phyloP scores from a whole-genome alignment of 331 rosid genomes.

The Quercus lobata region DNA sequence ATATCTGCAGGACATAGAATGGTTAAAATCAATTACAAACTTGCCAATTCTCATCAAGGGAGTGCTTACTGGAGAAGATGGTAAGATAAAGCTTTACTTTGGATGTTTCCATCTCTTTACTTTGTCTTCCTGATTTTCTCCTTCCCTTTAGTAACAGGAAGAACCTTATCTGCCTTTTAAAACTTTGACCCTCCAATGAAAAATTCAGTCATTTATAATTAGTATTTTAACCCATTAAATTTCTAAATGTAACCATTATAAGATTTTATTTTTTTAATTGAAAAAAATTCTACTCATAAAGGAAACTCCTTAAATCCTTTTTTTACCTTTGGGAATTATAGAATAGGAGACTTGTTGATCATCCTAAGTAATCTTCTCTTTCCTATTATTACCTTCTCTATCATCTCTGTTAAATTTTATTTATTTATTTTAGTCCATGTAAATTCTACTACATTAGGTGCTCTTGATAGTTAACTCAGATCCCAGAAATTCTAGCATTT shows the following conservation, averaged over 20 bases:
- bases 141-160: background rate
- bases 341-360: background rate
- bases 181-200: background rate
- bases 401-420: background rate
- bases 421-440: background rate
- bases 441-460: background rate
- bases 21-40: constrained; percentile 58
- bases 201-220: background rate
- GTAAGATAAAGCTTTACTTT: constrained; percentile 23
- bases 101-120: background rate
- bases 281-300: background rate
- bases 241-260: background rate
- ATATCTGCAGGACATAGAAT: constrained; percentile 43
- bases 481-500: background rate
- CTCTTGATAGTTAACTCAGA: background rate
- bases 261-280: background rate
- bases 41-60: constrained; percentile 70
- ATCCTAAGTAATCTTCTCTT: background rate
- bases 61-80: constrained; percentile 62
- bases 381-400: background rate
- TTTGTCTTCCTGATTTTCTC: background rate
- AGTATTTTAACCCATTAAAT: background rate
- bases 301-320: background rate
- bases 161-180: background rate
- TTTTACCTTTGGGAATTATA: background rate